Conservation (phyloP, 768 basidiomycete species). For the Tylopilus cervinicoccineus region DNA sequence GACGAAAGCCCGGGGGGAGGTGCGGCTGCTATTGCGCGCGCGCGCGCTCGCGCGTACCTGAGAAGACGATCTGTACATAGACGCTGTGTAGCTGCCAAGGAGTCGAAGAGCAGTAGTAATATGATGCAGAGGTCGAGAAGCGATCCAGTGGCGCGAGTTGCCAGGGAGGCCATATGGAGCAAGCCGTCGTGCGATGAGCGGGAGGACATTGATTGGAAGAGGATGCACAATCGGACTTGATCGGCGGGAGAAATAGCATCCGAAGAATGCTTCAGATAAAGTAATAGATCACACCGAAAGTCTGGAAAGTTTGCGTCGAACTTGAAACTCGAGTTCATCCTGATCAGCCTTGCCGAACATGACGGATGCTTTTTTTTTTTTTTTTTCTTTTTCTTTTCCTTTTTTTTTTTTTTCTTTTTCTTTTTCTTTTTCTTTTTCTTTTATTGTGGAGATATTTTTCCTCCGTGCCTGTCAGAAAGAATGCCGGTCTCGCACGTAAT, state of each 20-base stretch:
- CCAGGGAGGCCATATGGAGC: constrained; percentile 11
- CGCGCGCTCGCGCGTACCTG: constrained; percentile 14
- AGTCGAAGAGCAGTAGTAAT: too few relatives aligned
- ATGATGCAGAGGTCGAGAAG: constrained; percentile 7
- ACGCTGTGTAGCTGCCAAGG: not conserved
- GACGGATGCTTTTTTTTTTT: constrained; percentile 24
- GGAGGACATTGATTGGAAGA: constrained; percentile 14
- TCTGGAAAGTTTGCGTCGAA: constrained; percentile 29
- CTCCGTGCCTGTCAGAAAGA: constrained; percentile 24
- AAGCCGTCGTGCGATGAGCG: constrained; percentile 8
- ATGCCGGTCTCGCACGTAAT: constrained; percentile 26
- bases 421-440: constrained; percentile 16
- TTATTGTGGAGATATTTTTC: constrained; percentile 18
- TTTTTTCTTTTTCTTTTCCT: constrained; percentile 16
- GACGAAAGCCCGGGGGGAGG: constrained; percentile 1
- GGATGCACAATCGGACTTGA: constrained; percentile 30
- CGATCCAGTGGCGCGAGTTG: constrained; percentile 13
- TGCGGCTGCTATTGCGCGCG: not conserved
- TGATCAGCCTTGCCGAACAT: constrained; percentile 30
- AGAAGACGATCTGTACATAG: constrained; percentile 1
- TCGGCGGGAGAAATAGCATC: constrained; percentile 30
- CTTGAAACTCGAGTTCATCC: constrained; percentile 27
- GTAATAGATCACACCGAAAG: constrained; percentile 27
- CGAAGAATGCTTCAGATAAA: constrained; percentile 26
- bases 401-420: constrained; percentile 16